These are phyloP conservation scores for Claviceps sp. DNA, from an alignment of 2,329 filamentous ascomycete genomes.

Conservation along the genomic window DNA sequence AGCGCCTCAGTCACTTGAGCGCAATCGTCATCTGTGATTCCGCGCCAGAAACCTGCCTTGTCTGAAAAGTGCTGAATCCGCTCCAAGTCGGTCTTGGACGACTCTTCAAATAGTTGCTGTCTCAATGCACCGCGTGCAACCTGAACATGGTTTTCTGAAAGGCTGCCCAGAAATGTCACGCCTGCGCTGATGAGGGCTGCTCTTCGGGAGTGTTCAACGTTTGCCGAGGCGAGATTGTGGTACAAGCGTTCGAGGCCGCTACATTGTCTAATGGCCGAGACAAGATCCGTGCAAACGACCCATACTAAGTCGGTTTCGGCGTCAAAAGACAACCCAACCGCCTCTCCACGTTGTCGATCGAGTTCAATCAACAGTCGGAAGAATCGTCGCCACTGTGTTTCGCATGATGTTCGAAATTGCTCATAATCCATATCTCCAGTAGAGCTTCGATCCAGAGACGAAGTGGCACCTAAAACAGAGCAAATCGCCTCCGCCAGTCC, in stretches of 20 bases:
- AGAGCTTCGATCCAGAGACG: conserved; percentile 47
- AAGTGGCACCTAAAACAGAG: conserved; percentile 55
- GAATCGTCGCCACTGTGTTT: conserved; percentile 80
- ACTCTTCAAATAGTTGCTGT: conserved; percentile 61
- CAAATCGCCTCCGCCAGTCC: conserved; percentile 66
- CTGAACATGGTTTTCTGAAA: conserved; percentile 56
- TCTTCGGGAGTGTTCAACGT: conserved; percentile 38
- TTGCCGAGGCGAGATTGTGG: conserved; percentile 48
- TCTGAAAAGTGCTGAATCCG: conserved; percentile 69
- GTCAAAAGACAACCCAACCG: conserved; percentile 66
- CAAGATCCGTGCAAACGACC: conserved; percentile 70
- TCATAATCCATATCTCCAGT: conserved; percentile 61
- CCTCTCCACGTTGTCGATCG: conserved; percentile 74
- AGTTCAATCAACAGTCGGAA: conserved; percentile 76
- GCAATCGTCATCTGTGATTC: conserved; percentile 72
- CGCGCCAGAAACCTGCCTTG: conserved; percentile 61
- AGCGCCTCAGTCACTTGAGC: conserved; percentile 55
- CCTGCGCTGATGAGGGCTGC: conserved; percentile 57
- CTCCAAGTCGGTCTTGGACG: conserved; percentile 55
- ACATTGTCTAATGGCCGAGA: conserved; percentile 68
- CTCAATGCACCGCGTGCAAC: conserved; percentile 55
- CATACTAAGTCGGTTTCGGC: conserved; percentile 58
- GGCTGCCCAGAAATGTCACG: conserved; percentile 52
- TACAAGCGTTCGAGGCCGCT: conserved; percentile 62
- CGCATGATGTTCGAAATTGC: conserved; percentile 58